Conservation (phyloP, 2,329 filamentous ascomycete genomes). For the Diaporthe vaccinii region DNA sequence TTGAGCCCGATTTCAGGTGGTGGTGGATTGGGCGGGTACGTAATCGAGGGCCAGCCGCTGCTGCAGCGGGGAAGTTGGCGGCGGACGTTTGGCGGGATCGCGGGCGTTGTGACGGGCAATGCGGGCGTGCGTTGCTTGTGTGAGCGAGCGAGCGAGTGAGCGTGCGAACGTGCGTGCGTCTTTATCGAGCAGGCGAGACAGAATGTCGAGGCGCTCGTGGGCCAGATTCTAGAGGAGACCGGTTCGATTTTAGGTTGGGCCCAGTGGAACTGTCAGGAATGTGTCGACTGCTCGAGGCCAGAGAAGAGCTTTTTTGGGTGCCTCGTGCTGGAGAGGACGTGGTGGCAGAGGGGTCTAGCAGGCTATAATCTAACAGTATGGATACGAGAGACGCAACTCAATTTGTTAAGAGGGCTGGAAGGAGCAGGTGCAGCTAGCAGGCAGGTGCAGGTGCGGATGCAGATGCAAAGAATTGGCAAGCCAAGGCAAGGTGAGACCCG, state of each 20-base stretch:
- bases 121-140: background rate
- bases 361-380: constrained; percentile 29
- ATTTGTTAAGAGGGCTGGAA: constrained; percentile 30
- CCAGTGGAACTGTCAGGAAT: constrained; percentile 21
- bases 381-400: constrained; percentile 26
- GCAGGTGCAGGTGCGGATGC: constrained; percentile 1
- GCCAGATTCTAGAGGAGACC: constrained; percentile 13
- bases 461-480: constrained; percentile 29
- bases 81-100: constrained; percentile 11
- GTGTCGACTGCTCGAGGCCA: constrained; percentile 15
- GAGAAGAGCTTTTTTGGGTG: constrained; percentile 28
- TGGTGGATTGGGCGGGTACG: constrained; percentile 21
- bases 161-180: background rate
- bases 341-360: constrained; percentile 3
- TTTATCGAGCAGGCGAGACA: constrained; percentile 23
- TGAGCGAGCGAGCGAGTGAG: background rate
- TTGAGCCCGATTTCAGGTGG: constrained; percentile 22
- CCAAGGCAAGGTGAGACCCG: constrained; percentile 23
- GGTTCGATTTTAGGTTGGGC: constrained; percentile 23
- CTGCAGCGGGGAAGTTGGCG: constrained; percentile 25
- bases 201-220: constrained; percentile 16
- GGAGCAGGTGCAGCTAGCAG: constrained; percentile 13
- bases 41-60: constrained; percentile 24
- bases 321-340: constrained; percentile 2
- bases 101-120: constrained; percentile 8